phyloP scores from a whole-genome alignment of 495 filamentous ascomycete species.

The Penicillium cinerascens region DNA sequence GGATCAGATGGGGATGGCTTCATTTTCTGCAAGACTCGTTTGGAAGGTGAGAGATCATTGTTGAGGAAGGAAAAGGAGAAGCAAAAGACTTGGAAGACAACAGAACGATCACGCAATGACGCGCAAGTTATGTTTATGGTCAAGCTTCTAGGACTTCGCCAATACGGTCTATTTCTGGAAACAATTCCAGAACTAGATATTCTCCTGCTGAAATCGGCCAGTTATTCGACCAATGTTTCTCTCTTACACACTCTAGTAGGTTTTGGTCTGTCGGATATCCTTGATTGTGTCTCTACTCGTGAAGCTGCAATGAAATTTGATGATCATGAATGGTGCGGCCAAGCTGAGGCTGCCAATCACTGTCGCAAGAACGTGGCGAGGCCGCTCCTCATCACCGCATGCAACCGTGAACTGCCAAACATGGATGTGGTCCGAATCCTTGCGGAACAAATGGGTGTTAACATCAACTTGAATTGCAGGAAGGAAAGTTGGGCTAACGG shows the following conservation, averaged over 20 bases:
- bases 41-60: constrained; percentile 1
- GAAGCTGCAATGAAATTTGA: constrained; percentile 7
- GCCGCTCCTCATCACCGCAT: constrained; percentile 13
- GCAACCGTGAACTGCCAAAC: constrained; percentile 11
- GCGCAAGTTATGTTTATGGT: neutral
- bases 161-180: constrained; percentile 10
- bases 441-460: constrained; percentile 12
- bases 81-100: neutral
- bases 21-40: neutral
- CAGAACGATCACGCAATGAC: neutral
- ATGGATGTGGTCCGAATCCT: constrained; percentile 12
- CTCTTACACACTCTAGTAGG: constrained; percentile 2
- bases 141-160: constrained; percentile 2
- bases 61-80: neutral
- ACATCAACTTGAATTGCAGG: constrained; percentile 2
- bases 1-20: neutral
- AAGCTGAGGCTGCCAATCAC: neutral
- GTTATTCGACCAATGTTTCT: neutral
- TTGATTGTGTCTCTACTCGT: constrained; percentile 3
- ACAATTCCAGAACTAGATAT: neutral
- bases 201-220: neutral
- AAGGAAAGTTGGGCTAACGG: neutral
- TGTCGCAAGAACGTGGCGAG: neutral
- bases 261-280: neutral
- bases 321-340: constrained; percentile 3